Evolutionary conservation across 805 yeast genomes (phyloP).

Genomic region (Ogataea trehalophila): DNA sequence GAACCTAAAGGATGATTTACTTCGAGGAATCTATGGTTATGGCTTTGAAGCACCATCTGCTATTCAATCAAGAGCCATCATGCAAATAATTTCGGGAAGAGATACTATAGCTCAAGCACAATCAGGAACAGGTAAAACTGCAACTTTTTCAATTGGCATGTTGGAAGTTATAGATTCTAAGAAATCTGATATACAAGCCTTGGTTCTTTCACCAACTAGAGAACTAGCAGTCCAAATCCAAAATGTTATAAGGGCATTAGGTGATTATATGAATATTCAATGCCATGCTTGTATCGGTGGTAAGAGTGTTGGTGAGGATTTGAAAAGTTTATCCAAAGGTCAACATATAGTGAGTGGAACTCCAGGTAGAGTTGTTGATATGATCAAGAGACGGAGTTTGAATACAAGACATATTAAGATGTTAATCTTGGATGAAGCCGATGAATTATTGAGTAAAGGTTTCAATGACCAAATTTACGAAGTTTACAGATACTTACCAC

Average conservation of each 20-base stretch:
- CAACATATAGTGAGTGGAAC: conserved; percentile 96
- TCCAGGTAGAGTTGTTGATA: conserved; percentile 96
- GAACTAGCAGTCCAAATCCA: conserved; percentile 96
- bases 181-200: conserved; percentile 78
- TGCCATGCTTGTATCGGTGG: conserved; percentile 99
- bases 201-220: conserved; percentile 95
- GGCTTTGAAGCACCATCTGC: conserved; percentile 83
- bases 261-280: conserved; percentile 82
- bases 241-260: conserved; percentile 85
- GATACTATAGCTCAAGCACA: conserved; percentile 82
- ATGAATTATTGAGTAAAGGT: conserved; percentile 90
- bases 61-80: conserved; percentile 75
- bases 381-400: conserved; percentile 87
- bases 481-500: conserved; percentile 83
- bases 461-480: conserved; percentile 95
- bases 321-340: conserved; percentile 76
- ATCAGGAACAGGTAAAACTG: conserved; percentile 91
- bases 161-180: conserved; percentile 61
- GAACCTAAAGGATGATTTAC: conserved; percentile 59
- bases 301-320: conserved; percentile 82
- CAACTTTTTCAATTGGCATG: conserved; percentile 71
- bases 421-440: conserved; percentile 97
- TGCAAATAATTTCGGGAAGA: conserved; percentile 70
- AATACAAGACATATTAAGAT: conserved; percentile 81
- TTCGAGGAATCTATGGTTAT: conserved; percentile 68